Base-by-base conservation (phyloP, 176 grass and related monocot species). In the Bolboschoenus planiculmis region DNA sequence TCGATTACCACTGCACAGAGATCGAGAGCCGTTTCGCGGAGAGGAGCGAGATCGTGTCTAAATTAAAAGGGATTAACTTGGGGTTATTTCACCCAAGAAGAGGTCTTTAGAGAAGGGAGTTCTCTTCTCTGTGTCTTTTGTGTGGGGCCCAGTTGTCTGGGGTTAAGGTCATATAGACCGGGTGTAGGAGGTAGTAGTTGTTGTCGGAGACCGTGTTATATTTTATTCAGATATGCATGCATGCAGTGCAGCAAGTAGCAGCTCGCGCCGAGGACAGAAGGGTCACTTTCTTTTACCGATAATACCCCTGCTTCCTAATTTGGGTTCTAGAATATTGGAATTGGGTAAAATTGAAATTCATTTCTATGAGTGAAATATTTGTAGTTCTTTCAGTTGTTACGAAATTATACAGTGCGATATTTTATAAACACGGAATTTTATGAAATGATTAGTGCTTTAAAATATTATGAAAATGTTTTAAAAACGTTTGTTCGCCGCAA, bases 241-340 rank as follows among this genome's bases (percentile, higher is more conserved):
- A 81, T 81, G 79, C 79, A 81, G 55, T 9, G 47, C 47, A 59
- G 78, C 53, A 43, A 15, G 67, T 42, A 21, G 67, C 63, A 36
- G 7, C 30, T 14, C 1, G 36, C 20, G 7, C 66, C 7, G 20
- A 24, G 66, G 36, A 71, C n/a, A n/a, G n/a, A n/a, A n/a, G n/a
- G n/a, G n/a, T n/a, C n/a, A n/a, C n/a, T n/a, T n/a, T n/a, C n/a
- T n/a, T n/a, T n/a, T n/a, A n/a, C n/a, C n/a, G n/a, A n/a, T n/a
- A n/a, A n/a, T n/a, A n/a, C n/a, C n/a, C n/a, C n/a, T n/a, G n/a
- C n/a, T n/a, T n/a, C n/a, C n/a, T n/a, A n/a, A n/a, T n/a, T n/a
- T n/a, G n/a, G n/a, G n/a, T n/a, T n/a, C n/a, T n/a, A n/a, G n/a
- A n/a, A n/a, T n/a, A n/a, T n/a, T n/a, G n/a, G n/a, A n/a, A n/a